Conservation (phyloP, 192 early-diverging fungal genomes). For the Backusella circina region DNA sequence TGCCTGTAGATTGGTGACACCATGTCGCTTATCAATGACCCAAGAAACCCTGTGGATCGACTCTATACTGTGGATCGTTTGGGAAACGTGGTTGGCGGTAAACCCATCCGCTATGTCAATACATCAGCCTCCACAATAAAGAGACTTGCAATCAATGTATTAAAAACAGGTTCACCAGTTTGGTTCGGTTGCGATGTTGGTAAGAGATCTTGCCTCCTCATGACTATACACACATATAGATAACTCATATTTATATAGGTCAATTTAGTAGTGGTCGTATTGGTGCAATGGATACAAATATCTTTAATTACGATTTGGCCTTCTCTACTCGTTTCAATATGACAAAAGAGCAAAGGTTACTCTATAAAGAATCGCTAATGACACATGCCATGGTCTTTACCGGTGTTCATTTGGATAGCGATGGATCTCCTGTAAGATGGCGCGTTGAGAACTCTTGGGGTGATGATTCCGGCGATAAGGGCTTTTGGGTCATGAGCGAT, state of each 20-base stretch:
- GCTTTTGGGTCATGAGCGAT: slow-evolving; percentile 78
- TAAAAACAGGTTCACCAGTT: slow-evolving; percentile 62
- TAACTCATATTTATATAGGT: slow-evolving; percentile 11
- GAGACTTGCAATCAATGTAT: slow-evolving; percentile 49
- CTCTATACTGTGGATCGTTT: slow-evolving; percentile 74
- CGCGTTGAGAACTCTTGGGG: slow-evolving; percentile 64
- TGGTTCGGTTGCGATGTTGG: slow-evolving; percentile 80
- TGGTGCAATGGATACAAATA: slow-evolving; percentile 60
- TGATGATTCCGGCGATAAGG: slow-evolving; percentile 56
- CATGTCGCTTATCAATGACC: slow-evolving; percentile 73
- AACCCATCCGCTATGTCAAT: slow-evolving; percentile 66
- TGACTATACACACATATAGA: no score
- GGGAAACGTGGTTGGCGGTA: slow-evolving; percentile 69
- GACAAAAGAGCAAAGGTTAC: slow-evolving; percentile 66
- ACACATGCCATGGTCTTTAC: slow-evolving; percentile 83
- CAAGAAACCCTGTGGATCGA: slow-evolving; percentile 57
- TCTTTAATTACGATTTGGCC: slow-evolving; percentile 62
- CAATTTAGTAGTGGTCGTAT: slow-evolving; percentile 53
- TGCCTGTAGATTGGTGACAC: slow-evolving; percentile 59
- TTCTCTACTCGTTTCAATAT: slow-evolving; percentile 58
- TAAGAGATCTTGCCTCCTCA: background rate
- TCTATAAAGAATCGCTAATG: slow-evolving; percentile 70
- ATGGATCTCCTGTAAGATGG: slow-evolving; percentile 66
- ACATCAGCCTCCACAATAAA: slow-evolving; percentile 54
- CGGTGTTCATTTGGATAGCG: slow-evolving; percentile 65